phyloP scores from a whole-genome alignment of 1,139 yeast genomes.

The Geotrichum cucujoidarum region DNA sequence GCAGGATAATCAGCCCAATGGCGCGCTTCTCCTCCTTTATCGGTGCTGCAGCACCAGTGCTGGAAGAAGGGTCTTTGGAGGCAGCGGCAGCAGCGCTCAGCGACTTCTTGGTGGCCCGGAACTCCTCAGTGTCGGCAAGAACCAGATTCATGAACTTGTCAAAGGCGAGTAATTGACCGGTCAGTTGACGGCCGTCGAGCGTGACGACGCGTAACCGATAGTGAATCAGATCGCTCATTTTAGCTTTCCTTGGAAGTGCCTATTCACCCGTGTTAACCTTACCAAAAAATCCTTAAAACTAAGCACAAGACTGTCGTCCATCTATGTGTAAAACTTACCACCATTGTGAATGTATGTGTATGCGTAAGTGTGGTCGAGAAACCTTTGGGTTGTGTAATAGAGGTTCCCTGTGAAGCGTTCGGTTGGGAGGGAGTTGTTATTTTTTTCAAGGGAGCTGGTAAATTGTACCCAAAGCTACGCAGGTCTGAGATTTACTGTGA shows the following conservation, averaged over 20 bases:
- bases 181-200: constrained; percentile 66
- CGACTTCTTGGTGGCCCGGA: constrained; percentile 64
- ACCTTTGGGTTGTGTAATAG: not conserved
- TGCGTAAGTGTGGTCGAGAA: not conserved
- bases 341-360: constrained; percentile 1
- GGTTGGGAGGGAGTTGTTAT: not conserved
- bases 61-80: constrained; percentile 1
- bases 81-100: constrained; percentile 19
- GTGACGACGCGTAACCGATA: constrained; percentile 70
- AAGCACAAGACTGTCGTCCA: no score
- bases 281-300: no score
- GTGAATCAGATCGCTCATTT: constrained; percentile 60
- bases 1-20: constrained; percentile 72
- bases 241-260: constrained; percentile 9
- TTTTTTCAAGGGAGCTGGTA: not conserved
- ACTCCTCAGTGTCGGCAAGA: constrained; percentile 78
- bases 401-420: not conserved
- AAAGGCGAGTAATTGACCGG: constrained; percentile 81
- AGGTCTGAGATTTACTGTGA: not conserved
- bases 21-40: constrained; percentile 58
- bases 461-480: not conserved
- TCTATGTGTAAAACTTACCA: no score
- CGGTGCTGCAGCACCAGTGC: constrained; percentile 11
- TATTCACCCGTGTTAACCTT: no score
- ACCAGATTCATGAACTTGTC: constrained; percentile 89